A percentile compares a stretch with the other conserved stretches of the same genome.
Conservation (phyloP, 805 yeast species). For the Candida peoriensis region DNA sequence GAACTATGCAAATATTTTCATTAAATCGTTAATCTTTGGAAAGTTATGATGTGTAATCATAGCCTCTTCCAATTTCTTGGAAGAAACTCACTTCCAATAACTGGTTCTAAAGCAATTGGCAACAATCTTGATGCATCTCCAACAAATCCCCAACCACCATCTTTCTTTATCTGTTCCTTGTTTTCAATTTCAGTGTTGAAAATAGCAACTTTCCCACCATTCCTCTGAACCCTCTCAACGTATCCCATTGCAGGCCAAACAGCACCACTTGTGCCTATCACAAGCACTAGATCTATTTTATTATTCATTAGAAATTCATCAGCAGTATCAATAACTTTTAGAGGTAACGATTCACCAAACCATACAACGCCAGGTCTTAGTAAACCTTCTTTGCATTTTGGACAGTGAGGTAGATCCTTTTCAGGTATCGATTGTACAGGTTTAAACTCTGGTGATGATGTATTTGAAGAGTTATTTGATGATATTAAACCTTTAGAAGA, state of each 20-base stretch:
- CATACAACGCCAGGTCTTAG: conserved; percentile 89
- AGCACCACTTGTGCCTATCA: conserved; percentile 79
- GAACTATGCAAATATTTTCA: background rate
- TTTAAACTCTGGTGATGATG: conserved; percentile 38
- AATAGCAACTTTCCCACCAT: conserved; percentile 80
- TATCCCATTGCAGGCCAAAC: conserved; percentile 94
- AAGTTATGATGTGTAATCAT: too few relatives aligned
- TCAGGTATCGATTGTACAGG: conserved; percentile 46
- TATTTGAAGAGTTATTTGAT: conserved; percentile 8
- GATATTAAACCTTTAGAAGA: conserved; percentile 3
- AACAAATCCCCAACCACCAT: conserved; percentile 58
- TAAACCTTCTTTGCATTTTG: conserved; percentile 59
- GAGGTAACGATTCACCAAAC: conserved; percentile 88
- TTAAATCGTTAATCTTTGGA: background rate
- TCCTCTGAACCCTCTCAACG: conserved; percentile 65
- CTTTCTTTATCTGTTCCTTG: conserved; percentile 35
- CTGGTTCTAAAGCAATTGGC: conserved; percentile 60
- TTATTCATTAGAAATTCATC: conserved; percentile 58
- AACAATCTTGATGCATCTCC: conserved; percentile 77
- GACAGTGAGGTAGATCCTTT: conserved; percentile 67
- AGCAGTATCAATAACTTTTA: conserved; percentile 55
- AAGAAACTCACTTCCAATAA: conserved; percentile 28
- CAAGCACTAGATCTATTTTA: conserved; percentile 67
- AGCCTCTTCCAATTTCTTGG: conserved; percentile 23
- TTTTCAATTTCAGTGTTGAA: conserved; percentile 68